Percentiles rank a stretch among this genome's conserved stretches.
phyloP scores from a whole-genome alignment of 768 basidiomycete genomes.

The Boletus subparvulus region DNA sequence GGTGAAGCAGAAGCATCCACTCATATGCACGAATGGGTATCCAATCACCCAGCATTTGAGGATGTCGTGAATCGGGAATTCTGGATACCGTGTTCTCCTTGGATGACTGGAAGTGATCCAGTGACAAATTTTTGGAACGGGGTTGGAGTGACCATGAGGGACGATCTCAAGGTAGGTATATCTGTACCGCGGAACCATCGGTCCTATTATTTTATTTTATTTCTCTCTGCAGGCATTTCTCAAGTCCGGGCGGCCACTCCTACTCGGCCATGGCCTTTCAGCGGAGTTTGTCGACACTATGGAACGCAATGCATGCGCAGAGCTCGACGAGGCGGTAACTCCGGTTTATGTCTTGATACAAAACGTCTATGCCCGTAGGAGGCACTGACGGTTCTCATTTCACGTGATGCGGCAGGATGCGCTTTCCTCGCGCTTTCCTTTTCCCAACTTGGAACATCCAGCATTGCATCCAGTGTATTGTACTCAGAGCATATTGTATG shows the following conservation, averaged over 20 bases:
- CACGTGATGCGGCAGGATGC: neutral
- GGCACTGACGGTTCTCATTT: slow-evolving; percentile 16
- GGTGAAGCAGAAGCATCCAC: slow-evolving; percentile 63
- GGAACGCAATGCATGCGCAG: slow-evolving; percentile 49
- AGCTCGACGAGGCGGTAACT: slow-evolving; percentile 47
- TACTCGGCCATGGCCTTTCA: slow-evolving; percentile 61
- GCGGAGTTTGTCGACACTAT: slow-evolving; percentile 53
- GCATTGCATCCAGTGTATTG: slow-evolving; percentile 22
- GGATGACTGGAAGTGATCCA: slow-evolving; percentile 30
- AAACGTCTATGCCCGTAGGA: slow-evolving; percentile 54
- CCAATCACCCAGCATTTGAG: slow-evolving; percentile 55
- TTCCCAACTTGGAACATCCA: slow-evolving; percentile 8
- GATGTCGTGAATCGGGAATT: slow-evolving; percentile 55
- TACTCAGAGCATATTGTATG: slow-evolving; percentile 21
- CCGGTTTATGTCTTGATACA: slow-evolving; percentile 56
- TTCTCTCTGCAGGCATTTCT: slow-evolving; percentile 53
- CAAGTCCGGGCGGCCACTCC: slow-evolving; percentile 61
- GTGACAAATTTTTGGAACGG: slow-evolving; percentile 37
- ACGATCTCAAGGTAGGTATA: slow-evolving; percentile 54
- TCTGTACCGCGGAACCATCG: neutral
- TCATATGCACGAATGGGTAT: slow-evolving; percentile 55
- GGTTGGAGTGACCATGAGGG: slow-evolving; percentile 48
- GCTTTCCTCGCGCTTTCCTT: slow-evolving; percentile 1
- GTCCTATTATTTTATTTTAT: neutral
- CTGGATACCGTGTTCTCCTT: slow-evolving; percentile 64